phyloP scores from a whole-genome alignment of 2,329 filamentous ascomycete species.

The Verticillium dahliae region DNA sequence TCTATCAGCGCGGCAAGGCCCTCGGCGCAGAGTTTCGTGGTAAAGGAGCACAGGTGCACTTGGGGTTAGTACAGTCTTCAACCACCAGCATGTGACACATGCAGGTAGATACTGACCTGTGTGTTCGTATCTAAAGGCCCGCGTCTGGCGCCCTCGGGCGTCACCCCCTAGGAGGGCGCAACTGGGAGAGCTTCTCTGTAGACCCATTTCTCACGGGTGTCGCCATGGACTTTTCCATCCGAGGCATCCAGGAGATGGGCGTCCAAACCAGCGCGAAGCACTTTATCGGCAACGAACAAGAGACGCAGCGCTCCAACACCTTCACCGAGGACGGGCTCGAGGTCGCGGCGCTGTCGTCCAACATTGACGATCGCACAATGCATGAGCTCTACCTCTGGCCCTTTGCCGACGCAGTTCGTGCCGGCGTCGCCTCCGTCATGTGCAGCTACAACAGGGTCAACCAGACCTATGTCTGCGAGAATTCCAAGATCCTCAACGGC shows the following conservation, averaged over 20 bases:
- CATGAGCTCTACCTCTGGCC: constrained; percentile 43
- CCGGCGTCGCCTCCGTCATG: constrained; percentile 56
- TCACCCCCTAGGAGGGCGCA: constrained; percentile 54
- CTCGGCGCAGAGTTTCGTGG: constrained; percentile 66
- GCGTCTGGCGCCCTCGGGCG: constrained; percentile 57
- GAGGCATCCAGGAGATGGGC: constrained; percentile 63
- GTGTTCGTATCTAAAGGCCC: constrained; percentile 32
- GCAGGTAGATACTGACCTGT: background rate
- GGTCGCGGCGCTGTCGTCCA: constrained; percentile 34
- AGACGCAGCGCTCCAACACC: constrained; percentile 37
- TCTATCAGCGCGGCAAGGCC: constrained; percentile 59
- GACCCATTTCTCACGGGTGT: constrained; percentile 64
- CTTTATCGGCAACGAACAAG: constrained; percentile 22
- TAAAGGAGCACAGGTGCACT: constrained; percentile 64
- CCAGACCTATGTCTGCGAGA: constrained; percentile 59
- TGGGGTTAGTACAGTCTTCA: constrained; percentile 22
- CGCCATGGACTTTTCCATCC: constrained; percentile 57
- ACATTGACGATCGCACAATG: constrained; percentile 55
- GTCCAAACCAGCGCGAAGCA: constrained; percentile 59
- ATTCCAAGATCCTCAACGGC: constrained; percentile 61
- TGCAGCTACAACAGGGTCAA: constrained; percentile 73
- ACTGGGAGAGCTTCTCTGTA: constrained; percentile 55
- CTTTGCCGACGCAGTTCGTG: constrained; percentile 21
- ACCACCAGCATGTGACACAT: background rate
- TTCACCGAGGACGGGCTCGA: constrained; percentile 49